Base-by-base conservation (phyloP, 805 yeast genomes). In the Starmerella asiatica region DNA sequence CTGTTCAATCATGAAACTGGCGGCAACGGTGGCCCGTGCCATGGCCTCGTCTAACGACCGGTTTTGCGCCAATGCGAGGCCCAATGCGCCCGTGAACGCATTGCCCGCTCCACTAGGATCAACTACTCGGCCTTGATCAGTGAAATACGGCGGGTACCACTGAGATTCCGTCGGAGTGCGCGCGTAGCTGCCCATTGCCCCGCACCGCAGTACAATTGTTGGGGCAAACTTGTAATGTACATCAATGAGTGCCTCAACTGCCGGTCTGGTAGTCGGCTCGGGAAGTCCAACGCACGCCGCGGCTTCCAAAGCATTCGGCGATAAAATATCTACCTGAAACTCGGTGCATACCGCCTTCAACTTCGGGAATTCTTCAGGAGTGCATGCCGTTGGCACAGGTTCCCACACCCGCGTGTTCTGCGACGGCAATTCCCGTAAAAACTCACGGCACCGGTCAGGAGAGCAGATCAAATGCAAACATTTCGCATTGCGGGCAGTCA, bases 81-180 rank as follows among this genome's bases (percentile, higher is more conserved):
- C 70, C 40, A 84, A 70, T 0, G 81, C 93, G 1, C 95, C 96
- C 37, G 83, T 71, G 55, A 79, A 85, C 0, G 94, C 69, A 54
- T 86, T 93, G 0, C 97, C 97, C 15, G 93, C 94, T 0, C 97
- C 97, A 0, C 96, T 86, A 2, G 95, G 93, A 57, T 86, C 97
- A 1, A 80, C 64, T 0, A 85, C 85, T 35, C 57, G 56, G 3
- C 53, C 50, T 17, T 60, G 62, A 16, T 60, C 56, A 14, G 7
- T 6, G 53, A 85, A 93, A 56, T 79, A 88, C 1, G 95, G 82
- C 0, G 91, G 86, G 18, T 73, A 67, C 73, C 80, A 71, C 9
- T 52, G 43, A 1, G 40, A 47, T 4, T 51, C 35, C 2, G 14
- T 8, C 3, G 17, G 29, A 5, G 42, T 23, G 0, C 57, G 56